Evolutionary conservation across 1,284 basidiomycete species (phyloP).

Genomic region (Cryptococcus sp.): DNA sequence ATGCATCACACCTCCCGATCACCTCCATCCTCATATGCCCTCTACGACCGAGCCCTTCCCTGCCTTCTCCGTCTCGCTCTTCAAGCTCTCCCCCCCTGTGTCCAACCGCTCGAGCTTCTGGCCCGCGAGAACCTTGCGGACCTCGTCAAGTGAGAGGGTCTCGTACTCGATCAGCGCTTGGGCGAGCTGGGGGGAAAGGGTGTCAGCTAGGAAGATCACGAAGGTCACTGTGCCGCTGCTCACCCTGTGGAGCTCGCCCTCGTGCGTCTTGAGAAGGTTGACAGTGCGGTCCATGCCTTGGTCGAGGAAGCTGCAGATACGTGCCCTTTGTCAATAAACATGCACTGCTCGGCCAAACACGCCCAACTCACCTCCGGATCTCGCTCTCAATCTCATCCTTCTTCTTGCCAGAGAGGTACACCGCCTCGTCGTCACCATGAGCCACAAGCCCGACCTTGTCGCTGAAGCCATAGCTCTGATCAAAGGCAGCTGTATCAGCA

Average conservation of each 20-base stretch:
- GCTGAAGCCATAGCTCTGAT: conserved; percentile 72
- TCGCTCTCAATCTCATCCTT: conserved; percentile 80
- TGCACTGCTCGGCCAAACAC: not conserved
- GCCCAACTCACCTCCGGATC: conserved; percentile 63
- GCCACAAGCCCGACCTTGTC: conserved; percentile 72
- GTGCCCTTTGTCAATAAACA: not conserved
- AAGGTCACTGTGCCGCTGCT: conserved; percentile 6
- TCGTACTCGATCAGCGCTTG: conserved; percentile 87
- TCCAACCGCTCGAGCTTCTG: conserved; percentile 58
- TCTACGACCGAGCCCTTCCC: conserved; percentile 29
- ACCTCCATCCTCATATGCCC: conserved; percentile 24
- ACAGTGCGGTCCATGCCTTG: conserved; percentile 68
- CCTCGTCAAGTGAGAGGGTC: conserved; percentile 82
- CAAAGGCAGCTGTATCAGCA: not conserved
- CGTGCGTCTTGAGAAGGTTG: conserved; percentile 64
- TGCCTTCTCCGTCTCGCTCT: conserved; percentile 23
- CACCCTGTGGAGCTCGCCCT: conserved; percentile 77
- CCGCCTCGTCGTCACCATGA: conserved; percentile 68
- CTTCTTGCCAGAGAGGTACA: conserved; percentile 65
- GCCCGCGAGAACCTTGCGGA: conserved; percentile 75
- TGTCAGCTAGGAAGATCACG: not conserved
- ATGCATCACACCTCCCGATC: not conserved
- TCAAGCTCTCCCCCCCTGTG: conserved; percentile 29
- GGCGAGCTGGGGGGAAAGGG: conserved; percentile 60
- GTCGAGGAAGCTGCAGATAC: conserved; percentile 64